These are phyloP conservation scores for Neonectria ditissima DNA, from an alignment of 2,329 filamentous ascomycete genomes.

Conservation along the genomic window DNA sequence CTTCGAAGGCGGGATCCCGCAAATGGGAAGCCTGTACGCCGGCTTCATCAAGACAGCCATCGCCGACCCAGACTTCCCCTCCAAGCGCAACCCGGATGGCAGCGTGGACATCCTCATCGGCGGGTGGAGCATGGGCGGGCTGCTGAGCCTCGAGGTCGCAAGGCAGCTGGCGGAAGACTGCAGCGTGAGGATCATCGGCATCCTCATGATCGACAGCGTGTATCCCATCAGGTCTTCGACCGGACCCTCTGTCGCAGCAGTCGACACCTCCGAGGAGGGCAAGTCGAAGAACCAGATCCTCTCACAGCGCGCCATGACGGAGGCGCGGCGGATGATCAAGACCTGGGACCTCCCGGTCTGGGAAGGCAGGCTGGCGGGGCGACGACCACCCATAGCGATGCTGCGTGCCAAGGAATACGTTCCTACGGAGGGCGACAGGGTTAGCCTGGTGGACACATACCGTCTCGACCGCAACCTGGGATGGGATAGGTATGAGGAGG, in stretches of 20 bases:
- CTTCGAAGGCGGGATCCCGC: conserved; percentile 64
- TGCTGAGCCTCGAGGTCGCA: conserved; percentile 64
- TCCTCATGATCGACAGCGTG: conserved; percentile 66
- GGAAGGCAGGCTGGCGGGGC: conserved; percentile 42
- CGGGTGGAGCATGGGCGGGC: conserved; percentile 68
- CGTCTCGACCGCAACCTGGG: conserved; percentile 58
- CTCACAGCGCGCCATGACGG: conserved; percentile 54
- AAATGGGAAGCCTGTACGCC: conserved; percentile 67
- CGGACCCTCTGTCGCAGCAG: conserved; percentile 24
- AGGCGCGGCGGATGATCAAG: conserved; percentile 55
- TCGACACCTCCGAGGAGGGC: conserved; percentile 43
- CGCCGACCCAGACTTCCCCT: conserved; percentile 44
- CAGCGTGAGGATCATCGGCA: conserved; percentile 57
- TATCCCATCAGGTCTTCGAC: conserved; percentile 47
- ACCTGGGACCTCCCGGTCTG: conserved; percentile 57
- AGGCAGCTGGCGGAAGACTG: conserved; percentile 54
- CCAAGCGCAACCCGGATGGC: conserved; percentile 42
- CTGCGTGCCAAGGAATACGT: conserved; percentile 59
- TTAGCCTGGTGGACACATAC: conserved; percentile 56
- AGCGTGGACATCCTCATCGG: conserved; percentile 60
- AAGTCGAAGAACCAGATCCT: conserved; percentile 51
- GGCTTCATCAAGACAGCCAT: conserved; percentile 57
- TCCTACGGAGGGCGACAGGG: conserved; percentile 45
- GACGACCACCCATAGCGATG: conserved; percentile 57
- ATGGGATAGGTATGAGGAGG: conserved; percentile 61